phyloP scores from a whole-genome alignment of 2,329 filamentous ascomycete genomes.

The Hypoxylon sp. region DNA sequence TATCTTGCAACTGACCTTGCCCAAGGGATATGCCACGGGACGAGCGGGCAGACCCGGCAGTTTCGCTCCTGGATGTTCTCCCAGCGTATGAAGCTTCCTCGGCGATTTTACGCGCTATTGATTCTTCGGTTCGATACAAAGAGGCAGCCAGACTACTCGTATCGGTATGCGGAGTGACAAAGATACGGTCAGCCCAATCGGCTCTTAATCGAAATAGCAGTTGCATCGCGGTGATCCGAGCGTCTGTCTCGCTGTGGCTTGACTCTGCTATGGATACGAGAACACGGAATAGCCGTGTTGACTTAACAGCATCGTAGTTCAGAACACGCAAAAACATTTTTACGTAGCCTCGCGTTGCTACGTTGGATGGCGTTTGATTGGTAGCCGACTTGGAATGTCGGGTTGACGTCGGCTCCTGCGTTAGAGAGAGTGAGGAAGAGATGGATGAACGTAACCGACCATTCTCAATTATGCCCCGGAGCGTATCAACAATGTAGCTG shows the following conservation, averaged over 20 bases:
- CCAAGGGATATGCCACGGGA: conserved; percentile 68
- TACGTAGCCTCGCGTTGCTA: conserved; percentile 79
- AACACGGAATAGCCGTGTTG: conserved; percentile 72
- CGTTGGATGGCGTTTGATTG: conserved; percentile 74
- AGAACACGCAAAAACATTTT: conserved; percentile 83
- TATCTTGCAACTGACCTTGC: conserved; percentile 63
- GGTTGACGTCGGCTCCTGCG: conserved; percentile 45
- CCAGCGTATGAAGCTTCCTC: conserved; percentile 65
- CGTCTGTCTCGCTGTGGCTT: conserved; percentile 73
- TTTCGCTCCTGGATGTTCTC: conserved; percentile 63
- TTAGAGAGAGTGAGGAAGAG: conserved; percentile 50
- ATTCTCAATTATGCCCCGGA: conserved; percentile 65
- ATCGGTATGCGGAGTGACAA: conserved; percentile 78
- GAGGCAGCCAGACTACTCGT: conserved; percentile 79
- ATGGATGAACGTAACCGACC: conserved; percentile 64
- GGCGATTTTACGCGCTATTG: conserved; percentile 65
- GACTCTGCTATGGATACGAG: conserved; percentile 75
- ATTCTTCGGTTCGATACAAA: conserved; percentile 75
- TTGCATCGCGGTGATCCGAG: conserved; percentile 81
- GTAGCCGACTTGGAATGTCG: conserved; percentile 50
- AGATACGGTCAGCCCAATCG: conserved; percentile 83
- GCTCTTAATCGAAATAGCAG: conserved; percentile 86
- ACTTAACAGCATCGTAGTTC: conserved; percentile 75
- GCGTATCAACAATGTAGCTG: conserved; percentile 67
- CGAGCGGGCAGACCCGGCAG: conserved; percentile 59